Evolutionary conservation across 1,284 basidiomycete genomes (phyloP).

Genomic region (Ganoderma resinaceum): DNA sequence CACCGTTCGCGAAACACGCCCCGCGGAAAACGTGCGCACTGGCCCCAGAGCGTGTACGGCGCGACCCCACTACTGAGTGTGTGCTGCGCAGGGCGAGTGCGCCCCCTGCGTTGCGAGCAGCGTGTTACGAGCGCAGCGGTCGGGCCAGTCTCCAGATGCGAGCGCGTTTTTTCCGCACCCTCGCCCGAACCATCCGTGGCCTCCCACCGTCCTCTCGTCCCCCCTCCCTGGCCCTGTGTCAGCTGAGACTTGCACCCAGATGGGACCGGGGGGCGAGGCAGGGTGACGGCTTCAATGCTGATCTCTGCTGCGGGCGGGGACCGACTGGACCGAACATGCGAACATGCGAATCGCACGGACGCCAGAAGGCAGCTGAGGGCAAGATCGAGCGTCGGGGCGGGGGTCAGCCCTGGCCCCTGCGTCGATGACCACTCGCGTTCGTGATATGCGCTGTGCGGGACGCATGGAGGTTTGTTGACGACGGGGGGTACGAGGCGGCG

Average conservation of each 20-base stretch:
- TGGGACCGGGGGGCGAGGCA: background rate
- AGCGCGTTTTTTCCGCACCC: background rate
- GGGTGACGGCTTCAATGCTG: constrained; percentile 6
- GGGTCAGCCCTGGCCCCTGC: background rate
- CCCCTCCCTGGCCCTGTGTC: background rate
- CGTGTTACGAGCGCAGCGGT: background rate
- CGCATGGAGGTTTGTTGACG: background rate
- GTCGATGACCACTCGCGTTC: too few species aligned
- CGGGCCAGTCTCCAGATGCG: constrained; percentile 2
- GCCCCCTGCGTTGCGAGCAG: background rate
- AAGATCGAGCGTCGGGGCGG: constrained; percentile 2
- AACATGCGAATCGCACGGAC: background rate
- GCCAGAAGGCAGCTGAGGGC: background rate
- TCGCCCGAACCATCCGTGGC: background rate
- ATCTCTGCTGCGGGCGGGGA: background rate
- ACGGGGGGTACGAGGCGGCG: background rate
- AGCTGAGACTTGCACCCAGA: background rate
- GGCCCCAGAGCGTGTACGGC: background rate
- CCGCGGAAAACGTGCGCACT: constrained; percentile 1
- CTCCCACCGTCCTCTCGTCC: background rate
- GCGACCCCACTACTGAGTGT: background rate
- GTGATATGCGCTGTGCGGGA: background rate
- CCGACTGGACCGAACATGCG: background rate
- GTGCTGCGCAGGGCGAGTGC: background rate
- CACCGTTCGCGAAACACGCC: constrained; percentile 11